phyloP scores from a whole-genome alignment of 83 land plant genomes.

The Thuja plicata region DNA sequence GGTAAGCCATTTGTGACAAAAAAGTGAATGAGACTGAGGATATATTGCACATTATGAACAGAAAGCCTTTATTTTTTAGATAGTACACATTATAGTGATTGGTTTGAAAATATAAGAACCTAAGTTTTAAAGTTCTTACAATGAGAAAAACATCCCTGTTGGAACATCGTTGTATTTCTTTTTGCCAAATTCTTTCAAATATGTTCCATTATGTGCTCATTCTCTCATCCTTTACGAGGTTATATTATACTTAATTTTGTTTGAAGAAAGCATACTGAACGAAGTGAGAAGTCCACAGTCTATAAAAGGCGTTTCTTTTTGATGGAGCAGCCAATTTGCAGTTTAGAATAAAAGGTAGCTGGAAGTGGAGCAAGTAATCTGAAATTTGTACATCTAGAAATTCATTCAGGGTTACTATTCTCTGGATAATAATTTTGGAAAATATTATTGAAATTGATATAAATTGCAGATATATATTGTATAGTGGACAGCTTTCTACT shows the following conservation, averaged over 20 bases:
- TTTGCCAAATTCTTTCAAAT: not conserved
- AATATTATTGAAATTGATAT: not conserved
- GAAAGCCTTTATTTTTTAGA: not conserved
- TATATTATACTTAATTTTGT: not conserved
- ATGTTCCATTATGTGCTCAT: not conserved
- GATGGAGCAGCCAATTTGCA: not conserved
- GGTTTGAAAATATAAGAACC: constrained; percentile 3
- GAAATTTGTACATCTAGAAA: not conserved
- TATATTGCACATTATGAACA: not conserved
- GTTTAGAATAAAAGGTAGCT: not conserved
- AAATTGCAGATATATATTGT: not conserved
- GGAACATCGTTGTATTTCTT: not conserved
- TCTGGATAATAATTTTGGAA: not conserved
- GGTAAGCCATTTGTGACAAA: not conserved
- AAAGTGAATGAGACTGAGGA: not conserved
- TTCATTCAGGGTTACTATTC: not conserved
- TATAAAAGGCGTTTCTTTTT: not conserved
- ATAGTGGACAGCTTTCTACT: not conserved
- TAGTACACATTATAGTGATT: not conserved
- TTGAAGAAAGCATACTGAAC: not conserved
- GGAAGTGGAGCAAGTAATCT: not conserved
- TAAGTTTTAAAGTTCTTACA: not conserved
- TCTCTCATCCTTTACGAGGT: not conserved
- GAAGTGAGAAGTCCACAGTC: not conserved
- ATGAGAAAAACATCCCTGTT: not conserved